Conservation (phyloP, 768 basidiomycete species). For the Tylopilus plumbeoviolaceoides region DNA sequence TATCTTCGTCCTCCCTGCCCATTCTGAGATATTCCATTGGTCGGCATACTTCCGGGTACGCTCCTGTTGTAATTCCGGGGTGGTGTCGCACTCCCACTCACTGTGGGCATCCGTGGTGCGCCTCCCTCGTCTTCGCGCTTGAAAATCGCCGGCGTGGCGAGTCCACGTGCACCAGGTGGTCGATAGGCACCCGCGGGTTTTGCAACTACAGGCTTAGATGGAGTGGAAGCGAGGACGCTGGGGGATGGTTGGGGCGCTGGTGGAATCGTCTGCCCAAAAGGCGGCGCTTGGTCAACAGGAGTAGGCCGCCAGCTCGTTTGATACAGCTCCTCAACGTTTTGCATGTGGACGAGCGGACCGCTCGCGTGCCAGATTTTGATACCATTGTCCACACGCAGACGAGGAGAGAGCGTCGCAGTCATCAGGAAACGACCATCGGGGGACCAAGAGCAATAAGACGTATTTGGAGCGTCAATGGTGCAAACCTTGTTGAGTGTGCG, state of each 20-base stretch:
- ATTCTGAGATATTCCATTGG: constrained; percentile 32
- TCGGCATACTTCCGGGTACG: constrained; percentile 44
- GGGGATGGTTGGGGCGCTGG: constrained; percentile 61
- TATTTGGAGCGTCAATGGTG: constrained; percentile 85
- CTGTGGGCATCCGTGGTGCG: constrained; percentile 43
- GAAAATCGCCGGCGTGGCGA: constrained; percentile 83
- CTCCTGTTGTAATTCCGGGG: constrained; percentile 57
- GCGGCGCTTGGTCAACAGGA: constrained; percentile 57
- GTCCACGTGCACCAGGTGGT: constrained; percentile 89
- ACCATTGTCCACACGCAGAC: constrained; percentile 94
- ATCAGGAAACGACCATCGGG: constrained; percentile 90
- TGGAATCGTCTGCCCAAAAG: constrained; percentile 66
- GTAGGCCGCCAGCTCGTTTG: constrained; percentile 82
- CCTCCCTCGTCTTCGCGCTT: constrained; percentile 92
- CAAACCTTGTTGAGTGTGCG: constrained; percentile 77
- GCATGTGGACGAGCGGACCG: constrained; percentile 82
- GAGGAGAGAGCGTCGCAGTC: constrained; percentile 93
- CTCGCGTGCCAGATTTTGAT: constrained; percentile 95
- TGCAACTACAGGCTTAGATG: constrained; percentile 50
- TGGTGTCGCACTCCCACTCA: constrained; percentile 58
- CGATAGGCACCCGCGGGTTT: constrained; percentile 88
- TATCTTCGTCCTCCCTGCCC: constrained; percentile 32
- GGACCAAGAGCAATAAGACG: constrained; percentile 93
- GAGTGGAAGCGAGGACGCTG: constrained; percentile 48
- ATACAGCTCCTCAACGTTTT: constrained; percentile 83